A percentile compares a stretch with the other conserved stretches of the same genome.
phyloP scores from a whole-genome alignment of 202 grass and related monocot genomes.

The Elaeis oleifera region DNA sequence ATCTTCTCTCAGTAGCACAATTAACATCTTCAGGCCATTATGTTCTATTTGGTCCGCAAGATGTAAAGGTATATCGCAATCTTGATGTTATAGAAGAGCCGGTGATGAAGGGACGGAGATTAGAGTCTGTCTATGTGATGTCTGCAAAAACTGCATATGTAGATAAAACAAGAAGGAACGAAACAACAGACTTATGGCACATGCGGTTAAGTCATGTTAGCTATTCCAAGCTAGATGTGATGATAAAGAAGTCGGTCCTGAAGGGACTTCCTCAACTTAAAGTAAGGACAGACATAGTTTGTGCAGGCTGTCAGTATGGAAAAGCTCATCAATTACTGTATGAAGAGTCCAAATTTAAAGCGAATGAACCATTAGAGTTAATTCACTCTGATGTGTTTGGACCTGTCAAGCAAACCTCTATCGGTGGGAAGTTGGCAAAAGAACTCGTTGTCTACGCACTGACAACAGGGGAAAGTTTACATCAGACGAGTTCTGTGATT shows the following conservation, averaged over 20 bases:
- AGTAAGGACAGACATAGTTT: background rate
- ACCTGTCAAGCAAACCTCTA: no score
- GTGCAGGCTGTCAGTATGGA: background rate
- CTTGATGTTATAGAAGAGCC: background rate
- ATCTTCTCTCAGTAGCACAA: no score
- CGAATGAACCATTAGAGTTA: no score
- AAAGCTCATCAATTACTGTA: conserved; percentile 6
- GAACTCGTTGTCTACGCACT: background rate
- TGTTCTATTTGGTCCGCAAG: background rate
- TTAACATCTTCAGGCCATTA: no score
- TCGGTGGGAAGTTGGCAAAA: background rate
- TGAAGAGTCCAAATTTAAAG: no score
- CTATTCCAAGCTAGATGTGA: background rate
- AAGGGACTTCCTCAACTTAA: conserved; percentile 10
- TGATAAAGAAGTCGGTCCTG: background rate
- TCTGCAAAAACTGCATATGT: conserved; percentile 7
- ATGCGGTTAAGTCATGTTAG: background rate
- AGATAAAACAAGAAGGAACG: conserved; percentile 5
- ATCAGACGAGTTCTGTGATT: background rate
- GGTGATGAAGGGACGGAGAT: background rate
- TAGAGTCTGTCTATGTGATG: conserved; percentile 7
- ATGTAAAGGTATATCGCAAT: background rate
- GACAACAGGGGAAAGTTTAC: background rate
- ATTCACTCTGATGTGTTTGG: no score
- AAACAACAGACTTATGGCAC: conserved; percentile 4